Conservation (phyloP, 108 stramenopile genomes). For the Fragilariopsis cylindrus region DNA sequence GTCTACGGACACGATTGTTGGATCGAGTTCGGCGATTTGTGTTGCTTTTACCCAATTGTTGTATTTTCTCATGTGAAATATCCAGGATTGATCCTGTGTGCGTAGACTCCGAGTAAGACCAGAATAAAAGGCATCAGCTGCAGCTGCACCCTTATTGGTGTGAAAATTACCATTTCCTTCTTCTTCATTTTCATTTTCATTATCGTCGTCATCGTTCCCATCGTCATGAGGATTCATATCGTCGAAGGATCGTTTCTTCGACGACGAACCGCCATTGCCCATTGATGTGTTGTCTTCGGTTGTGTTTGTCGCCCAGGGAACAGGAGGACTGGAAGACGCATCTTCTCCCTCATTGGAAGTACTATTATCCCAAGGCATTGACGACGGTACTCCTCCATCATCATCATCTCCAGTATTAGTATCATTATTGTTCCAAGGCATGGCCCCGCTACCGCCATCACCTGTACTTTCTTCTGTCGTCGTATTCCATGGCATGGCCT, state of each 20-base stretch:
- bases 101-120: conserved; percentile 57
- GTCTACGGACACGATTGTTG: conserved; percentile 1
- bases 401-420: conserved; percentile 1
- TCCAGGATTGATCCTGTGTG: conserved; percentile 81
- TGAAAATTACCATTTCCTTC: conserved; percentile 52
- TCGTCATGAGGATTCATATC: conserved; percentile 17
- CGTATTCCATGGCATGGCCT: conserved; percentile 15
- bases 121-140: conserved; percentile 88
- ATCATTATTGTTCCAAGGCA: conserved; percentile 13
- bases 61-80: conserved; percentile 95
- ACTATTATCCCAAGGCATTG: conserved; percentile 16
- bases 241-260: conserved; percentile 19
- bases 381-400: not conserved
- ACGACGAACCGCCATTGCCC: conserved; percentile 3
- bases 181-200: conserved; percentile 21
- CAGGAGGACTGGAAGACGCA: not conserved
- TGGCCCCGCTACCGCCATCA: not conserved
- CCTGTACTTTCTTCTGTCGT: not conserved
- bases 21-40: conserved; percentile 82
- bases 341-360: conserved; percentile 1
- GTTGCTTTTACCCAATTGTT: conserved; percentile 99
- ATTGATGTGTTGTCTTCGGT: conserved; percentile 4
- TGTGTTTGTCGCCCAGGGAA: conserved; percentile 29
- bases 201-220: conserved; percentile 23
- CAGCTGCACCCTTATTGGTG: conserved; percentile 73